Conservation (phyloP, 208 protist genomes). For the Leishmania martiniquensis region DNA sequence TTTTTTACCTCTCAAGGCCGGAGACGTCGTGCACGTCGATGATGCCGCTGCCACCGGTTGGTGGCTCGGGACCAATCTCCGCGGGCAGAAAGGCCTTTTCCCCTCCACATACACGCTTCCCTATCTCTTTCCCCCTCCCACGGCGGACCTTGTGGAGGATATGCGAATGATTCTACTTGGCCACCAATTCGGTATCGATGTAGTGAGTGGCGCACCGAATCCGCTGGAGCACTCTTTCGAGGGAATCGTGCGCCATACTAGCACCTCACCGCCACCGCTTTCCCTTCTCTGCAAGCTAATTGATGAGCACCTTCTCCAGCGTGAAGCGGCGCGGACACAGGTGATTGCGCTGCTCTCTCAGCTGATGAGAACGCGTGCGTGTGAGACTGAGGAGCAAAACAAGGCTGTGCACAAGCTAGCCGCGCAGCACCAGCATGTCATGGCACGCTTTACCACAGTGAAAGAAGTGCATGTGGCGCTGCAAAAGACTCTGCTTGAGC, state of each 20-base stretch:
- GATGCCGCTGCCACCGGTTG: constrained; percentile 71
- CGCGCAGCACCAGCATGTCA: neutral
- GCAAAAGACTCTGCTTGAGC: neutral
- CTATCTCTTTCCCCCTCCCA: constrained; percentile 37
- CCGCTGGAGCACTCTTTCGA: constrained; percentile 9
- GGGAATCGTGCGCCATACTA: neutral
- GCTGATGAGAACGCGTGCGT: neutral
- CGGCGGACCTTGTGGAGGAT: constrained; percentile 36
- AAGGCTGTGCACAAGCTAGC: neutral
- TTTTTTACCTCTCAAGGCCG: constrained; percentile 50
- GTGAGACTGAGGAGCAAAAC: neutral
- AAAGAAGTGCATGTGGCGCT: neutral
- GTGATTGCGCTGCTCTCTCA: constrained; percentile 14
- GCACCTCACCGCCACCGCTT: neutral
- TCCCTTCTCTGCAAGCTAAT: constrained; percentile 21
- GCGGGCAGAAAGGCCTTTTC: constrained; percentile 58
- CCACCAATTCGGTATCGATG: constrained; percentile 34
- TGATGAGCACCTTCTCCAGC: constrained; percentile 28
- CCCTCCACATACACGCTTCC: constrained; percentile 72
- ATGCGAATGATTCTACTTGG: constrained; percentile 33
- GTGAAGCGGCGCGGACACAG: constrained; percentile 26
- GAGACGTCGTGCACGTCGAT: constrained; percentile 61
- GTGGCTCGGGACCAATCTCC: constrained; percentile 69
- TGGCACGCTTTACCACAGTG: neutral
- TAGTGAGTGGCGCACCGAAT: constrained; percentile 22